Base-by-base conservation (phyloP, 148 eudicot genomes). In the Arbutus unedo region DNA sequence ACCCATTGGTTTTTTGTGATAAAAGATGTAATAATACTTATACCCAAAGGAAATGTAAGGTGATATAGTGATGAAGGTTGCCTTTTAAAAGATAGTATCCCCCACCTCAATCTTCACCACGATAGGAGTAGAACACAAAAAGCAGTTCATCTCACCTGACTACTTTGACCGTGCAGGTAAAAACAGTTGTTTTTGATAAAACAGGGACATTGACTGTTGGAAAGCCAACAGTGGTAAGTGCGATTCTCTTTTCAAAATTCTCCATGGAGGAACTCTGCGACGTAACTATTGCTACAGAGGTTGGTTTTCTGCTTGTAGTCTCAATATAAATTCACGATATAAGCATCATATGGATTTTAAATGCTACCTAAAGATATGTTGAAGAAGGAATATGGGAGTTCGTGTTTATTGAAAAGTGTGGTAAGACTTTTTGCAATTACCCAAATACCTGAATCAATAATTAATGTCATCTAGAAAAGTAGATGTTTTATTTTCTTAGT, bases 121-220 rank as follows among this genome's bases (percentile, higher is more conserved):
- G 31, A 47, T 5, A 67, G 18, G 44, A 72, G 23, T 31, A 8
- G 59, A 47, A 56, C 31, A 21, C 47, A 45, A n/a, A 70, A 19
- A 23, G 55, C 48, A 78, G 80, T 43, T 43, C 74, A 79, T 70
- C 45, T 55, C 56, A 56, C 49, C 57, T 71, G 78, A 18, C 59
- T 45, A 19, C 31, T 80, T 62, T 81, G 55, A 74, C 82, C 75
- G 4, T 90, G 88, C 87, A 96, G 99, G 93, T 96, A 67, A 94
- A 88, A 82, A 88, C 89, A 67, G 91, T 94, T 81, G 94, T 94
- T 60, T 96, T 96, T 81, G 99, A 96, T 85, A 96, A 96, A 90
- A 96, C 99, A 19, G 99, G 99, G 62, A 96, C 99, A n/a, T 83
- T 96, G 88, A 96, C 99, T 25, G 74, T 90, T 81, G 99, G 99